Evolutionary conservation across 1,284 basidiomycete genomes (phyloP).

Genomic region (Cryptococcus hybrid): DNA sequence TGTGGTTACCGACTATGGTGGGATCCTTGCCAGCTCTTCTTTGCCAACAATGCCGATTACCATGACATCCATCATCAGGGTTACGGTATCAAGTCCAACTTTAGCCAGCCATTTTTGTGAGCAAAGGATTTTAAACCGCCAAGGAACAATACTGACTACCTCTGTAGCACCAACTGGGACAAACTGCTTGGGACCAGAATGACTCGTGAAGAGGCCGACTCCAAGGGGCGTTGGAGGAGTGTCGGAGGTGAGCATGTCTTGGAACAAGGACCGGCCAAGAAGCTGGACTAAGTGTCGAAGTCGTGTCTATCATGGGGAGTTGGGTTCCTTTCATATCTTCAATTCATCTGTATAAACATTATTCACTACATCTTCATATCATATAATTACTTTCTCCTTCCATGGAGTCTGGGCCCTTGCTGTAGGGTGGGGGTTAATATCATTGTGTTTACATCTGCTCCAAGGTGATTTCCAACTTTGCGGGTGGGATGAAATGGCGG

Average conservation of each 20-base stretch:
- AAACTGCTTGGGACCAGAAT: conserved; percentile 48
- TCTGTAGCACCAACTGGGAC: conserved; percentile 49
- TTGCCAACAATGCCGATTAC: conserved; percentile 94
- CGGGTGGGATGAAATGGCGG: no score
- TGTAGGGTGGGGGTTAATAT: no score
- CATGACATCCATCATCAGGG: conserved; percentile 97
- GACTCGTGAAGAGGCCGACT: conserved; percentile 42
- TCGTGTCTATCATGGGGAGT: no score
- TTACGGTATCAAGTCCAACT: conserved; percentile 94
- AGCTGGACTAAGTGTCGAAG: conserved; percentile 8
- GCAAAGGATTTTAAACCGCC: conserved; percentile 8
- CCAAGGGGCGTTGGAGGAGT: conserved; percentile 25
- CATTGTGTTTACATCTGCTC: no score
- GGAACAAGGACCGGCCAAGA: conserved; percentile 11
- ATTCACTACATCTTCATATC: neutral
- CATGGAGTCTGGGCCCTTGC: no score
- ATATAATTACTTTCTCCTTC: neutral
- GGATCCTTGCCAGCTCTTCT: conserved; percentile 83
- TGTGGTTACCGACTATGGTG: conserved; percentile 88
- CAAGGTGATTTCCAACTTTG: no score
- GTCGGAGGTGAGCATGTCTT: conserved; percentile 13
- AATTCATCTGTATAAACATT: neutral
- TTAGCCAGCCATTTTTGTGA: conserved; percentile 83
- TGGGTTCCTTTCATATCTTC: neutral
- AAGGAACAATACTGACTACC: neutral